Base-by-base conservation (phyloP, 257 asterid genomes). In the Verbascum thapsus region DNA sequence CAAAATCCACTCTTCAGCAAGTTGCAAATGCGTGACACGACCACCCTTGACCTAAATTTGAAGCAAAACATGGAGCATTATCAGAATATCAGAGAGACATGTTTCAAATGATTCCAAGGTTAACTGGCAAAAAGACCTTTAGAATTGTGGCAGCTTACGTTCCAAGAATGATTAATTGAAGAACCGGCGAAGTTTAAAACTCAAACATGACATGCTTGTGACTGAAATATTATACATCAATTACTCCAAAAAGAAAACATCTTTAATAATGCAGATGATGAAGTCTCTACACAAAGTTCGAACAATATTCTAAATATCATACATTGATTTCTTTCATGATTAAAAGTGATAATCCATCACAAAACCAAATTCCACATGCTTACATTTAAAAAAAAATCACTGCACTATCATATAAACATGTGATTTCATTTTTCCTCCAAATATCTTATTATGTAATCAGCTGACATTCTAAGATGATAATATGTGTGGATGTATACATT, bases 1-100 rank as follows among this genome's bases (percentile, higher is more conserved):
- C 74, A 65, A 45, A 50, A 78, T 75, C 98, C 98, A 91, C 74
- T 83, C 83, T 80, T 88, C 88, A 70, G 98, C 96, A 74, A 86
- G 95, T 76, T 86, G 78, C 70, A 77, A 54, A 68, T 80, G 84
- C 19, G 87, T 76, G 42, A 74, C 67, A 68, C 45, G 76, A 51
- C 78, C 84, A 70, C 96, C 87, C 79, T 81, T 88, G 35, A 81
- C 88, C 98, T 91, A 72, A 66, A 75, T 50, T 63, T 41, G 47
- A 71, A 63, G 58, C 70, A 59, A 59, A 42, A 11, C 49, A 53
- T 22, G 63, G 43, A 66, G 45, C 17, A 53, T 13, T 23, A 59
- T 13, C 16, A 44, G 7, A 7, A 63, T 45, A 43, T 52, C 54
- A 43, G 26, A 41, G 8, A 15, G 52, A 53, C 58, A 64, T 50